Conservation (phyloP, 225 moss, liverwort and hornwort species). For the Lunularia cruciata region DNA sequence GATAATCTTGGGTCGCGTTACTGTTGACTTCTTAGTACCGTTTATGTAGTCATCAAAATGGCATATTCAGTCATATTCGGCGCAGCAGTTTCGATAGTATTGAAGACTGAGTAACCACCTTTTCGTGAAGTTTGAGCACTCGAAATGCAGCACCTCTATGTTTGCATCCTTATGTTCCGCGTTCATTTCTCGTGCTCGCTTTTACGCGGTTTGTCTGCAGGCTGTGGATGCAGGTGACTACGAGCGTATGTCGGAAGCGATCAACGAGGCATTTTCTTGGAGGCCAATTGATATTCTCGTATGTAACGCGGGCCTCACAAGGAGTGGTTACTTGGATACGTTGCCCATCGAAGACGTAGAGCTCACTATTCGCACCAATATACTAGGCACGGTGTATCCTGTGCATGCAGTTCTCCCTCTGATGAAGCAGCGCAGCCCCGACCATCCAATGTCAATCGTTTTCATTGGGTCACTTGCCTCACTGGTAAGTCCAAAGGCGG, state of each 20-base stretch:
- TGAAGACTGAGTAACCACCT: no score
- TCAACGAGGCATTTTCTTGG: constrained; percentile 63
- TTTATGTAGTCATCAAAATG: no score
- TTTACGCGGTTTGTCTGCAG: constrained; percentile 27
- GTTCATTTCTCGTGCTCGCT: background rate
- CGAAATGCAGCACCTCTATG: no score
- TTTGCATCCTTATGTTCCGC: background rate
- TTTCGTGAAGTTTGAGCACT: no score
- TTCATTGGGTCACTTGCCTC: constrained; percentile 82
- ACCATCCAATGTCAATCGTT: constrained; percentile 71
- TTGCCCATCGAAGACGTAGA: constrained; percentile 67
- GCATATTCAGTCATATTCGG: no score
- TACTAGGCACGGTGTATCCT: constrained; percentile 69
- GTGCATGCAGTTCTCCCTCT: constrained; percentile 64
- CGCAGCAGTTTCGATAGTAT: no score
- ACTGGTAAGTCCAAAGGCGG: constrained; percentile 46
- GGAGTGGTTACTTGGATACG: constrained; percentile 75
- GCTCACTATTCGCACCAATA: constrained; percentile 65
- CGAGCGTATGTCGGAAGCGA: constrained; percentile 48
- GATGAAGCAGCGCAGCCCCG: constrained; percentile 72
- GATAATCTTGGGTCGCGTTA: no score
- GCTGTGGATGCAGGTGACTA: constrained; percentile 73
- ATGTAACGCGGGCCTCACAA: constrained; percentile 83
- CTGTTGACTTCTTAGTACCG: no score
- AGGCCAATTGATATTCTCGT: constrained; percentile 77